These are phyloP conservation scores for Neofusicoccum parvum DNA, from an alignment of 2,329 filamentous ascomycete genomes.

Conservation along the genomic window DNA sequence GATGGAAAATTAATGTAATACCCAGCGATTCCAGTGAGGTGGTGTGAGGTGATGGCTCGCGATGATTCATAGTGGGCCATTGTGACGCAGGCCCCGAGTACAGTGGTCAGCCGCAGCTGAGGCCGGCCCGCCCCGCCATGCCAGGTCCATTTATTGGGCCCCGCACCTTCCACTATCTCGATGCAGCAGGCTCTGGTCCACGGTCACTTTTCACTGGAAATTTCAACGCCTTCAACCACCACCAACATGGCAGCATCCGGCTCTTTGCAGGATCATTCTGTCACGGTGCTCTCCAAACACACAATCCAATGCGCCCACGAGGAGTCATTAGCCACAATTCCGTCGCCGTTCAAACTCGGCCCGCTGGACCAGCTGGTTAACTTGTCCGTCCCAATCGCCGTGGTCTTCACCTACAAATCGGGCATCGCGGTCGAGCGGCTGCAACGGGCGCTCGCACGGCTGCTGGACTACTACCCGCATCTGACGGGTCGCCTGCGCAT, in stretches of 20 bases:
- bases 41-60: too few relatives aligned
- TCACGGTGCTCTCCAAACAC: background rate
- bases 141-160: too few relatives aligned
- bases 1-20: too few relatives aligned
- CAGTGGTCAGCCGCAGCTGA: too few relatives aligned
- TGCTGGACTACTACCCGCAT: slow-evolving; percentile 6
- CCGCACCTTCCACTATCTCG: too few relatives aligned
- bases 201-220: too few relatives aligned
- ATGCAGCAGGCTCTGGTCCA: too few relatives aligned
- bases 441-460: background rate
- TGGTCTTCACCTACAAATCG: background rate
- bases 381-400: background rate
- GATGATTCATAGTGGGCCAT: too few relatives aligned
- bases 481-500: slow-evolving; percentile 4
- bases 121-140: too few relatives aligned
- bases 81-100: too few relatives aligned
- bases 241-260: background rate
- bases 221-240: too few relatives aligned
- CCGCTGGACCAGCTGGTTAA: background rate
- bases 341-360: background rate
- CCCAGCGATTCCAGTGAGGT: too few relatives aligned
- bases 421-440: background rate
- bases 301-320: background rate
- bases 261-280: background rate
- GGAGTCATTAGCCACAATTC: background rate